Conservation (phyloP, 176 grass and related monocot species). For the Eragrostis curvula region DNA sequence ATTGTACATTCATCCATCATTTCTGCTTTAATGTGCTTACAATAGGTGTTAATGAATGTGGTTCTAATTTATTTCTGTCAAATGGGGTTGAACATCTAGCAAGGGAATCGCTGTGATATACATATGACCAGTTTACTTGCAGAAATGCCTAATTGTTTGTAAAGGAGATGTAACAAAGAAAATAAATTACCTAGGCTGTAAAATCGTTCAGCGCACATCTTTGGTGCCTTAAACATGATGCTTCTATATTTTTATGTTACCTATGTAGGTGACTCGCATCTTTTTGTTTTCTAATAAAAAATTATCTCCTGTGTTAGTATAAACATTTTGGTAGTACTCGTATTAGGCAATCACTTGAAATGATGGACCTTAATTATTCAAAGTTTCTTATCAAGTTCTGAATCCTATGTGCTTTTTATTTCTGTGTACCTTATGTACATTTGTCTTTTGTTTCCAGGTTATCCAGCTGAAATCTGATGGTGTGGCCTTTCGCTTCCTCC, state of each 20-base stretch:
- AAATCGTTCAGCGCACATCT: background rate
- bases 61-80: background rate
- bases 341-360: background rate
- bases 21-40: background rate
- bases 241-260: background rate
- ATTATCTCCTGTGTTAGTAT: no score
- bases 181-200: background rate
- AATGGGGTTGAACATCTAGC: background rate
- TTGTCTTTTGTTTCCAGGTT: slow-evolving; percentile 55
- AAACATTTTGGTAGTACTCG: no score
- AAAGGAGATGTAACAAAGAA: background rate
- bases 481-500: slow-evolving; percentile 84
- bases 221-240: background rate
- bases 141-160: background rate
- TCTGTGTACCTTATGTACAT: background rate
- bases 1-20: background rate
- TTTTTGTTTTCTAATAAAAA: background rate
- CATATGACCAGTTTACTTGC: background rate
- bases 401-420: background rate
- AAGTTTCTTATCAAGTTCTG: background rate
- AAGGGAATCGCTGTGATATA: background rate
- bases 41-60: background rate
- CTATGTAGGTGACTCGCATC: background rate
- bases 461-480: slow-evolving; percentile 85
- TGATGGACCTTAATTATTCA: background rate